Percentiles rank a stretch among this genome's conserved stretches.
These are phyloP conservation scores for Cryptococcus amylolentus DNA, from an alignment of 1,284 basidiomycete species.

Conservation along the genomic window DNA sequence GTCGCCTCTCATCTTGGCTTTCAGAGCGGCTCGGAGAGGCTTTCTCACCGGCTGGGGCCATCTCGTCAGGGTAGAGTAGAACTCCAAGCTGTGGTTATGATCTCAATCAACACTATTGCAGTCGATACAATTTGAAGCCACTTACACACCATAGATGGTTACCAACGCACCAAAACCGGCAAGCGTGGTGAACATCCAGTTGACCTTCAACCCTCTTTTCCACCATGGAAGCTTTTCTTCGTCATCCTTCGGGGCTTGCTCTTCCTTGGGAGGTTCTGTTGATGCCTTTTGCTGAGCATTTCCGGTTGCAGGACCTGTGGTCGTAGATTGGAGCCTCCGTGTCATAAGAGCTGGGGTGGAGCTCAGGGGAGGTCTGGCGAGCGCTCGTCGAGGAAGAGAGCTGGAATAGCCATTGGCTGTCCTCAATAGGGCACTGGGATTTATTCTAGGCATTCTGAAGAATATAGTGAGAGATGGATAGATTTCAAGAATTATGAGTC, in stretches of 20 bases:
- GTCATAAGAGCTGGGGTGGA: not conserved
- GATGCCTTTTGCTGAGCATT: not conserved
- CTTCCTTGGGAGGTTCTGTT: not conserved
- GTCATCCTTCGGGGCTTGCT: not conserved
- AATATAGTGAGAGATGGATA: too few relatives aligned
- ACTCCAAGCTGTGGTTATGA: constrained; percentile 36
- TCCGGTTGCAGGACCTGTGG: not conserved
- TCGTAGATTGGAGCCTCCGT: constrained; percentile 6
- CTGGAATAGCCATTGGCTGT: not conserved
- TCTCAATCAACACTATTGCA: not conserved
- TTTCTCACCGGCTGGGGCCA: constrained; percentile 47
- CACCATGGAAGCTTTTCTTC: not conserved
- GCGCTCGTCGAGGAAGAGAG: not conserved
- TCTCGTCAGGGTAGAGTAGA: constrained; percentile 43
- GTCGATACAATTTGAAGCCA: not conserved
- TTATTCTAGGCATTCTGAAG: constrained; percentile 5
- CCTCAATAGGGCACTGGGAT: constrained; percentile 1
- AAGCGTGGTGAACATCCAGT: constrained; percentile 39
- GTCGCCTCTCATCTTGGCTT: constrained; percentile 40
- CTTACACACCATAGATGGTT: constrained; percentile 49
- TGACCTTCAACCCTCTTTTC: constrained; percentile 13
- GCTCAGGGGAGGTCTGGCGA: not conserved
- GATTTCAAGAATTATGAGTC: not conserved
- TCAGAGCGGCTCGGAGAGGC: constrained; percentile 43
- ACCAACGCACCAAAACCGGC: constrained; percentile 42